Evolutionary conservation across 345 rosid species (phyloP).

Genomic region (Brassica nigra): DNA sequence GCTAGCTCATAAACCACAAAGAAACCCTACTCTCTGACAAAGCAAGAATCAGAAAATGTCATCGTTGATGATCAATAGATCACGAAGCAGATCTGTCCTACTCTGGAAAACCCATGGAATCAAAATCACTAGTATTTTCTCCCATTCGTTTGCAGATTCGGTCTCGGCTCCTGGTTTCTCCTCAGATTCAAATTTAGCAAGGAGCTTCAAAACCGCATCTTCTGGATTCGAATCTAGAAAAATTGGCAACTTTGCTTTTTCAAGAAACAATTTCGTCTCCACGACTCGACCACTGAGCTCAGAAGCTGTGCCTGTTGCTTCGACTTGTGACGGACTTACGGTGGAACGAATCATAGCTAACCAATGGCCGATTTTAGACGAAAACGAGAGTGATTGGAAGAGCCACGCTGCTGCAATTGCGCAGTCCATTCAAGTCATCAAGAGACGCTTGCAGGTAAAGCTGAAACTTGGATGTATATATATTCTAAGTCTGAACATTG

Average conservation of each 20-base stretch:
- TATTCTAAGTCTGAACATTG: no score
- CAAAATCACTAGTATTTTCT: slow-evolving; percentile 11
- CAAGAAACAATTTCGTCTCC: slow-evolving; percentile 31
- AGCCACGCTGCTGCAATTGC: slow-evolving; percentile 93
- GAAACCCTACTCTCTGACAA: slow-evolving; percentile 8
- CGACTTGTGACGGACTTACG: slow-evolving; percentile 79
- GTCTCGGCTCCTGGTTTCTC: slow-evolving; percentile 39
- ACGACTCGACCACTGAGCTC: slow-evolving; percentile 44
- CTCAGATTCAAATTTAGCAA: slow-evolving; percentile 39
- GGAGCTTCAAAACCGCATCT: slow-evolving; percentile 21
- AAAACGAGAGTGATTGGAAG: slow-evolving; percentile 83
- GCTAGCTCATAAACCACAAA: neutral
- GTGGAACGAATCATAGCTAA: slow-evolving; percentile 71
- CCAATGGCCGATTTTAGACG: slow-evolving; percentile 79
- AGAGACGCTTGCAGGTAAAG: slow-evolving; percentile 80
- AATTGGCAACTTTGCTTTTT: slow-evolving; percentile 27
- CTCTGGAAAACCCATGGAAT: slow-evolving; percentile 17
- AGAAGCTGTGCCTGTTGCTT: slow-evolving; percentile 51
- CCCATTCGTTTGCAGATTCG: neutral
- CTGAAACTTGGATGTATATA: neutral
- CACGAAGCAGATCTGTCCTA: slow-evolving; percentile 26
- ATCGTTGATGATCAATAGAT: slow-evolving; percentile 38
- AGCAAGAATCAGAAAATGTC: slow-evolving; percentile 26
- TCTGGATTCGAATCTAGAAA: slow-evolving; percentile 20
- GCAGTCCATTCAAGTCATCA: slow-evolving; percentile 88